phyloP scores from a whole-genome alignment of 768 basidiomycete species.

The Phylloporus scabripes region DNA sequence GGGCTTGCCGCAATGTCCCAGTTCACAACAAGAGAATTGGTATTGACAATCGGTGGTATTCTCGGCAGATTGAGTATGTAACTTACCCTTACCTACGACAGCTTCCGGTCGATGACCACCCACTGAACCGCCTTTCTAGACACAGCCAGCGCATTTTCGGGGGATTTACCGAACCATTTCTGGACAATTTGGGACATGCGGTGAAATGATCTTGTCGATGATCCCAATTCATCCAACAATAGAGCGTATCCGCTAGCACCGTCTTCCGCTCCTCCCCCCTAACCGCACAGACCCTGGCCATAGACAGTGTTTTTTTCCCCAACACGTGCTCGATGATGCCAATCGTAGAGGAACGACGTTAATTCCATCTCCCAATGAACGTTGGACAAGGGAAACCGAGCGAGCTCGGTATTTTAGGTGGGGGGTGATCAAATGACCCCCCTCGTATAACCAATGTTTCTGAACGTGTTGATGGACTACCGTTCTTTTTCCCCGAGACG shows the following conservation, averaged over 20 bases:
- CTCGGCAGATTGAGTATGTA: slow-evolving; percentile 3
- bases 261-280: background rate
- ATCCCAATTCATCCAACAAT: slow-evolving; percentile 9
- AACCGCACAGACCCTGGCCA: background rate
- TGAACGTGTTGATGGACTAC: slow-evolving; percentile 8
- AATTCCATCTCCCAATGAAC: background rate
- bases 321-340: slow-evolving; percentile 13
- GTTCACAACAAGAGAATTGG: background rate
- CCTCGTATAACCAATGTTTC: slow-evolving; percentile 4
- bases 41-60: slow-evolving; percentile 16
- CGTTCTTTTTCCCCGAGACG: background rate
- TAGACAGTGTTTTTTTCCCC: slow-evolving; percentile 10
- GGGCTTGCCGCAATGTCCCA: slow-evolving; percentile 3
- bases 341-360: background rate
- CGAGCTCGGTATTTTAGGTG: background rate
- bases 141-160: slow-evolving; percentile 6
- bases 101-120: background rate
- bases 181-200: slow-evolving; percentile 1
- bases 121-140: background rate
- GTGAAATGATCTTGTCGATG: slow-evolving; percentile 4
- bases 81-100: background rate
- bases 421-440: background rate
- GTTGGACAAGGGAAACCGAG: background rate
- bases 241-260: slow-evolving; percentile 1
- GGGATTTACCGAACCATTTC: slow-evolving; percentile 9